phyloP scores from a whole-genome alignment of 1,284 basidiomycete genomes.

The Ceratobasidium sp. region DNA sequence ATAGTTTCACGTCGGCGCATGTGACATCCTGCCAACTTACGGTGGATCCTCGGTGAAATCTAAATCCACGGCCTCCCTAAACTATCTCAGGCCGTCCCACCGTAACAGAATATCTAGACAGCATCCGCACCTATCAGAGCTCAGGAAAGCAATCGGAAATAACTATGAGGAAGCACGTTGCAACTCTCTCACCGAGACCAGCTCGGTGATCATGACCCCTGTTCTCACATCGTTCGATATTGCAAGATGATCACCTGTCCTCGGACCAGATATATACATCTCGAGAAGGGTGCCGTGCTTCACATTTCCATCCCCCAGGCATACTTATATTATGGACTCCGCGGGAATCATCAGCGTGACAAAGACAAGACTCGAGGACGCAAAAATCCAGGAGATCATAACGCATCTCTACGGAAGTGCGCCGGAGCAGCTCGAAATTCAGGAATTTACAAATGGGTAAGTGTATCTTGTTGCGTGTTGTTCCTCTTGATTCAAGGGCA shows the following conservation, averaged over 20 bases:
- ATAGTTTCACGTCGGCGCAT: too few relatives aligned
- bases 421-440: not conserved
- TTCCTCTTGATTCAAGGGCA: too few relatives aligned
- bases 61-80: not conserved
- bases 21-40: too few relatives aligned
- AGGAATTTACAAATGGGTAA: conserved; percentile 27
- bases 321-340: not conserved
- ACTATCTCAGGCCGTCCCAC: too few relatives aligned
- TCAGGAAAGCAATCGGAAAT: not conserved
- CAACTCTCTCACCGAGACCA: not conserved
- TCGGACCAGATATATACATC: not conserved
- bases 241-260: not conserved
- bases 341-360: conserved; percentile 24
- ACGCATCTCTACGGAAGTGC: not conserved
- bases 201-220: not conserved
- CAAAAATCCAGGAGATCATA: conserved; percentile 9
- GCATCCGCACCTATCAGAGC: not conserved
- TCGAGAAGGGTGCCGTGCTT: not conserved
- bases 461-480: not conserved
- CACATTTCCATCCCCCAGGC: not conserved
- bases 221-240: not conserved
- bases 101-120: not conserved
- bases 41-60: too few relatives aligned
- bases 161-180: not conserved
- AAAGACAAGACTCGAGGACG: not conserved